Percentiles rank a stretch among this genome's conserved stretches.
Evolutionary conservation across 257 asterid genomes (phyloP).

Genomic region (Prunella vulgaris): DNA sequence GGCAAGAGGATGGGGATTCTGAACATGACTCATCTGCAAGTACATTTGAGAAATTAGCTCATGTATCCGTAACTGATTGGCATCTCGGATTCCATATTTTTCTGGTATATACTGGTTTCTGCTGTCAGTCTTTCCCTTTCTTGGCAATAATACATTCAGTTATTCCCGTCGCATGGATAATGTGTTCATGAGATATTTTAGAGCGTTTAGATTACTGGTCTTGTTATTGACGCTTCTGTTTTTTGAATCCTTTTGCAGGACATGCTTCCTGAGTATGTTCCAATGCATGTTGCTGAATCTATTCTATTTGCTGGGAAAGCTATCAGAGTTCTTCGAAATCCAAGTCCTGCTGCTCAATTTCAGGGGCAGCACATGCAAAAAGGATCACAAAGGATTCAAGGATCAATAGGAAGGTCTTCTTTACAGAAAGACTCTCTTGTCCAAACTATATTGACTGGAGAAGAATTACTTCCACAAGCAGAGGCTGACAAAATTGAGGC

Average conservation of each 20-base stretch:
- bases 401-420: slow-evolving; percentile 35
- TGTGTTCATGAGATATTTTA: not conserved
- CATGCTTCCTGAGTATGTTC: slow-evolving; percentile 92
- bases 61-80: slow-evolving; percentile 78
- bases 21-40: slow-evolving; percentile 54
- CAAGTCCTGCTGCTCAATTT: slow-evolving; percentile 59
- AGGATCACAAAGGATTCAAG: slow-evolving; percentile 66
- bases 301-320: slow-evolving; percentile 97
- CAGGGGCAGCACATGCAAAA: slow-evolving; percentile 59
- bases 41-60: slow-evolving; percentile 57
- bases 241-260: slow-evolving; percentile 48
- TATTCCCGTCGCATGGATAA: slow-evolving; percentile 2
- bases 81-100: slow-evolving; percentile 90
- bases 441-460: slow-evolving; percentile 45
- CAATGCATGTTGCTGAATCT: slow-evolving; percentile 79
- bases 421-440: slow-evolving; percentile 43
- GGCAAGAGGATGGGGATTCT: slow-evolving; percentile 76
- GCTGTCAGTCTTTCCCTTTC: slow-evolving; percentile 17
- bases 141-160: not conserved
- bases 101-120: slow-evolving; percentile 48
- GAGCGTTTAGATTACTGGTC: not conserved
- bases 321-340: slow-evolving; percentile 89
- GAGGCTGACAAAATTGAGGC: slow-evolving; percentile 90
- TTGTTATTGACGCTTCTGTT: no score
- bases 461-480: slow-evolving; percentile 85